phyloP scores from a whole-genome alignment of 2,329 filamentous ascomycete species.

The Xylaria sp. region DNA sequence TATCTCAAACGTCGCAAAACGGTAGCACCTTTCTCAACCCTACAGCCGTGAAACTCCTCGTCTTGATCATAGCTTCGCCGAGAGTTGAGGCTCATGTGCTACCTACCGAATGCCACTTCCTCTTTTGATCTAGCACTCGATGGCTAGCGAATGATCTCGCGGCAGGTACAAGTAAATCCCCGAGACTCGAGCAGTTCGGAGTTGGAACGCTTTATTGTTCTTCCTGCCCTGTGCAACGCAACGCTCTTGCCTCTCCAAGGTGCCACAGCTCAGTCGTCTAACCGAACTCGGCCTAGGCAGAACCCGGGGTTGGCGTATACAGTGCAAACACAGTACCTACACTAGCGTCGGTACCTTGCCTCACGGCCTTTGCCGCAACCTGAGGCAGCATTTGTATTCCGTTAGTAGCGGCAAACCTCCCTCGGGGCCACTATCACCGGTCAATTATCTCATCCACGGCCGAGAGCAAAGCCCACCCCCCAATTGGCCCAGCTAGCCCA shows the following conservation, averaged over 20 bases:
- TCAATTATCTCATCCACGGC: constrained; percentile 21
- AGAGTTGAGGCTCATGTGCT: too few species aligned
- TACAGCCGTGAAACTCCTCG: too few species aligned
- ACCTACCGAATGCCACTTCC: too few species aligned
- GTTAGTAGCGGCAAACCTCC: constrained; percentile 2
- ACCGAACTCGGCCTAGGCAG: neutral
- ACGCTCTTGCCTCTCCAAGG: neutral
- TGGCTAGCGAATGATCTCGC: too few species aligned
- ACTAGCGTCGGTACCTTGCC: neutral
- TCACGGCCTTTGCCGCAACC: neutral
- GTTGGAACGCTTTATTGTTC: constrained; percentile 13
- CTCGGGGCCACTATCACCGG: constrained; percentile 1
- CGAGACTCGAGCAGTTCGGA: neutral
- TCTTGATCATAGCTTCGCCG: too few species aligned
- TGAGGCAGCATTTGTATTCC: neutral
- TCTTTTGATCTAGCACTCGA: too few species aligned
- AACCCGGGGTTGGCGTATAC: neutral
- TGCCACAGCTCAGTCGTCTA: neutral
- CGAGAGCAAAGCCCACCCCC: constrained; percentile 16
- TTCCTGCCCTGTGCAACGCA: constrained; percentile 1
- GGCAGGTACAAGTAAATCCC: too few species aligned
- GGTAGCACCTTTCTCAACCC: too few species aligned
- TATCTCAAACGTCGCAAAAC: too few species aligned
- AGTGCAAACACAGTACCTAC: neutral
- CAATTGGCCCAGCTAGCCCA: constrained; percentile 44